Percentiles rank a stretch among this genome's conserved stretches.
Evolutionary conservation across 2,329 filamentous ascomycete genomes (phyloP).

Genomic region (Lasiodiplodia sp.): DNA sequence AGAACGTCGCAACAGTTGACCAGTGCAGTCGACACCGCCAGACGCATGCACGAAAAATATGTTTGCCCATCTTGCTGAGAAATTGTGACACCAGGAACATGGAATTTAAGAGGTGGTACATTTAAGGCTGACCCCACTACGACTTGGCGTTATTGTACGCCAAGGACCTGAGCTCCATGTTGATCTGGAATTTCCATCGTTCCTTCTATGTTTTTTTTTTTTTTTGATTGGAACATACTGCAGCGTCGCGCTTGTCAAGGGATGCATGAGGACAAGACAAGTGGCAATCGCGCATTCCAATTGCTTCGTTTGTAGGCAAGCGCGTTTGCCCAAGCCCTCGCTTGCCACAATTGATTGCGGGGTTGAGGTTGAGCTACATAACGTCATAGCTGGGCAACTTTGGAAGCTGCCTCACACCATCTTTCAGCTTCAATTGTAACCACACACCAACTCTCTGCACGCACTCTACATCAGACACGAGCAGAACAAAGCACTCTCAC

Average conservation of each 20-base stretch:
- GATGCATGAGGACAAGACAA: neutral
- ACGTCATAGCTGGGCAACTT: constrained; percentile 22
- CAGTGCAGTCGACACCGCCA: neutral
- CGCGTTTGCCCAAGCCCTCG: constrained; percentile 2
- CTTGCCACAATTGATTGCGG: constrained; percentile 26
- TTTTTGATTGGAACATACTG: neutral
- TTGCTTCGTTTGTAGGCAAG: constrained; percentile 4
- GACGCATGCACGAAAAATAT: neutral
- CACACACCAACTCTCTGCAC: neutral
- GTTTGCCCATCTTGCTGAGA: neutral
- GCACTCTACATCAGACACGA: constrained; percentile 7
- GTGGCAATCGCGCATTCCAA: neutral
- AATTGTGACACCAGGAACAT: neutral
- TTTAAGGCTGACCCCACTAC: neutral
- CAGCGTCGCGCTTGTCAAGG: neutral
- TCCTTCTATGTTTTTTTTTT: too few species aligned
- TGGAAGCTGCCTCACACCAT: neutral
- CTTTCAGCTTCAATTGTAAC: constrained; percentile 6
- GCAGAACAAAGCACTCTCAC: neutral
- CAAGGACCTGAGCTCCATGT: neutral
- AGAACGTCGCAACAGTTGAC: neutral
- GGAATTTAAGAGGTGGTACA: neutral
- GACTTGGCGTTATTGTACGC: neutral
- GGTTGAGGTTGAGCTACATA: constrained; percentile 10
- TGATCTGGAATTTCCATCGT: neutral